Base-by-base conservation (phyloP, 805 yeast species). In the Sporopachydermia quercuum region DNA sequence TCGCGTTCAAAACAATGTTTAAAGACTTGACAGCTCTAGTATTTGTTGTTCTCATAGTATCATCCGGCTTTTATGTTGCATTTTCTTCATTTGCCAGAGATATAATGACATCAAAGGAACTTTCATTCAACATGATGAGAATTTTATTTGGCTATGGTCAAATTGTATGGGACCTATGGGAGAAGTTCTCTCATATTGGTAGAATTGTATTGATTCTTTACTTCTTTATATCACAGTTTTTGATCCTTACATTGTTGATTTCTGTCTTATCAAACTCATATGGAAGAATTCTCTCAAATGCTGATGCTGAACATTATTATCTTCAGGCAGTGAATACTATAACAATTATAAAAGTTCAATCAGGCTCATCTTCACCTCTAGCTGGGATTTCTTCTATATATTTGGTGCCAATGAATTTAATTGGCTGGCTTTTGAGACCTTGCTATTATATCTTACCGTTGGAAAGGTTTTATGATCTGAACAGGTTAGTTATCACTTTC, bases 101-200 rank as follows among this genome's bases (percentile, higher is more conserved):
- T 39, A 50, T 62, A 30, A 56, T 63, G 39, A 55, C 61, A 1
- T 55, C 67, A 15, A 51, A 56, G 33, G 61, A 65, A 27, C 70
- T 71, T 16, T 66, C 72, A 11, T 71, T 65, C 48, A 71, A 67
- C 42, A 60, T 71, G 60, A 51, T 71, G 36, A 68, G 70, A 49
- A 58, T 72, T 3, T 62, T 72, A 44, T 71, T 71, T 49, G 78
- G 78, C 1, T 72, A 67, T 49, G 71, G 77, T 1, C 77, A 77
- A 0, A 69, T 75, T 0, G 76, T 71, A 3, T 72, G 78, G 78
- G 60, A 62, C 37, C 66, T 65, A 40, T 71, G 76, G 77, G 53
- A 58, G 30, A 56, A 60, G 39, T 72, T 67, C 47, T 63, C 70
- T 35, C 45, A 54, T 1, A 49, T 70, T 34, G 78, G 78, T 1